Evolutionary conservation across 306 rosid genomes (phyloP), one percentile per base, ranked within the genome.

Genomic region (Argentina anserina): DNA sequence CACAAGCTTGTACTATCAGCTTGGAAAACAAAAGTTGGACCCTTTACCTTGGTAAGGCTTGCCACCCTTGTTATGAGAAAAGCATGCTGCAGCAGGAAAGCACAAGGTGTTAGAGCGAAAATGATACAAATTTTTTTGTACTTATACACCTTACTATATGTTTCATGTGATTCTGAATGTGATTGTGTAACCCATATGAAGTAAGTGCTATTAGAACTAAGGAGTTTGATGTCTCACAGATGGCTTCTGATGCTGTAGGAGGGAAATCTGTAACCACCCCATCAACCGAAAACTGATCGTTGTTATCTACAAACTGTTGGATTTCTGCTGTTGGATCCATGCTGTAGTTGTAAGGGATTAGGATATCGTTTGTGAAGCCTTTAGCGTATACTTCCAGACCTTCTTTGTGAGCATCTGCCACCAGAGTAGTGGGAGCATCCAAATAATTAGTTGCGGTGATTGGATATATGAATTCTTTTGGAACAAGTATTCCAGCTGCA

Each of bases 301-400:
- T 80, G 5, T 75, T 82, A 77, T 90, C 96, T 9, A 90, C 13
- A 62, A 83, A 95, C 58, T 91, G 93, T 55, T 86, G 70, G 84
- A 90, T 91, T 85, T 95, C 99, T 13, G 75, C 45, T 17, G 81
- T 55, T 49, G 99, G 88, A 61, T 94, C 99, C 67, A 81, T 88
- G 65, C 83, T 88, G 41, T 87, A 94, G 71, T 72, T 84, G 71
- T 91, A 81, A 66, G 96, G 88, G 37, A 74, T 5, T 26, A 74
- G 9, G 14, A 75, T 0, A 70, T 94, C 99, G 55, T 91, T 94
- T 37, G 96, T 85, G 36, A 94, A 94, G 80, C 96, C 97, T 70
- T 84, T 85, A 71, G 96, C 99, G 83, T 85, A 83, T 59, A 91
- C 86, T 81, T 91, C 96, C 28, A 95, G 83, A 53, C 99, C 97